Evolutionary conservation across 805 yeast species (phyloP).

Genomic region (Yamadazyma takamatsuzukensis): DNA sequence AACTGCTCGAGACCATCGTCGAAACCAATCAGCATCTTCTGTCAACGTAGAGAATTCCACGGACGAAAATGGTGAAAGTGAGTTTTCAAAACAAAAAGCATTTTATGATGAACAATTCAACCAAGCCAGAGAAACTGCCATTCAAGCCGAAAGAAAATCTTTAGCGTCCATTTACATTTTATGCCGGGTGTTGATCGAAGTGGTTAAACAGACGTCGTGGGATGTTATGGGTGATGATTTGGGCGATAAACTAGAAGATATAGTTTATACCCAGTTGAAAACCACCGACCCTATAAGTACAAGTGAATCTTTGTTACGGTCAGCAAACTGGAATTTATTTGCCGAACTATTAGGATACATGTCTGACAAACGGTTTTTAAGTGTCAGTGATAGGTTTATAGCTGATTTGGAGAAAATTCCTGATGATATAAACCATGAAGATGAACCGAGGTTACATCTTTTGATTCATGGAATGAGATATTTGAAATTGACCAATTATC

Average conservation of each 20-base stretch:
- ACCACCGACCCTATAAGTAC: conserved; percentile 80
- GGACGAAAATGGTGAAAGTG: conserved; percentile 11
- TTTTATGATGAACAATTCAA: conserved; percentile 30
- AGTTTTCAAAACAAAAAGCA: conserved; percentile 18
- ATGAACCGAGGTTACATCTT: conserved; percentile 59
- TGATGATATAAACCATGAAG: conserved; percentile 24
- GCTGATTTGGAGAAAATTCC: conserved; percentile 89
- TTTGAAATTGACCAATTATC: conserved; percentile 72
- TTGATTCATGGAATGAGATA: conserved; percentile 91
- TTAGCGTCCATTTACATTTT: conserved; percentile 82
- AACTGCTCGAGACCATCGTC: conserved; percentile 32
- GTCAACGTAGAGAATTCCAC: neutral
- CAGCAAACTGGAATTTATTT: conserved; percentile 91
- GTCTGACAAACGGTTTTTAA: conserved; percentile 78
- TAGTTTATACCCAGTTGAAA: conserved; percentile 83
- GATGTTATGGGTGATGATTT: conserved; percentile 72
- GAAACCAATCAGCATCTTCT: conserved; percentile 49
- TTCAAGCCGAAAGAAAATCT: conserved; percentile 83
- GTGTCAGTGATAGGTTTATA: conserved; percentile 90
- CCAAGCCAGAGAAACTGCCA: conserved; percentile 60
- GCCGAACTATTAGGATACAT: conserved; percentile 87
- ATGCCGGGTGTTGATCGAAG: conserved; percentile 89
- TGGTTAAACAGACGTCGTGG: conserved; percentile 82
- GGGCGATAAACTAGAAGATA: conserved; percentile 83
- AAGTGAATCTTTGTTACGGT: conserved; percentile 61